phyloP scores from a whole-genome alignment of 345 rosid species.

The Alliaria petiolata region DNA sequence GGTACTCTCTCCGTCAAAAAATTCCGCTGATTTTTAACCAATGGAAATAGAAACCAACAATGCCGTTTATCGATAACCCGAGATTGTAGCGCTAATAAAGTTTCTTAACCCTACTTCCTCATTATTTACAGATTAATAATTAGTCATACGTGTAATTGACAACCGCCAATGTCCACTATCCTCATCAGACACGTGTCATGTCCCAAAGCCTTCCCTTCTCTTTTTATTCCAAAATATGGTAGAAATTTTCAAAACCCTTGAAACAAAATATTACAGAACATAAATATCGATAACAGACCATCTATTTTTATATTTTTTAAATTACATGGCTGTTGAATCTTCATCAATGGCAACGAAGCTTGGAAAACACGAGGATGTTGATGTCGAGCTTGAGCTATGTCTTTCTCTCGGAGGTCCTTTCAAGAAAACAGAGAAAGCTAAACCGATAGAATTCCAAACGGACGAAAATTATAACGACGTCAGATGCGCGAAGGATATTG shows the following conservation, averaged over 20 bases:
- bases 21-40: slow-evolving; percentile 29
- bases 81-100: slow-evolving; percentile 28
- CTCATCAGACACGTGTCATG: slow-evolving; percentile 44
- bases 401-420: slow-evolving; percentile 57
- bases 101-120: slow-evolving; percentile 23
- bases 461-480: neutral
- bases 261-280: neutral
- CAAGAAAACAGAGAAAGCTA: slow-evolving; percentile 29
- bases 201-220: neutral
- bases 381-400: slow-evolving; percentile 56
- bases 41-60: slow-evolving; percentile 4
- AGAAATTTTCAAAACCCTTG: neutral
- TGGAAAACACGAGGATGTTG: slow-evolving; percentile 32
- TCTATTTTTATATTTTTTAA: neutral
- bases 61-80: slow-evolving; percentile 32
- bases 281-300: neutral
- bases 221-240: slow-evolving; percentile 2
- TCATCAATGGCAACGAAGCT: slow-evolving; percentile 26
- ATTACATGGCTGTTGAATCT: slow-evolving; percentile 7
- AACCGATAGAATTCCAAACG: neutral
- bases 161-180: slow-evolving; percentile 18
- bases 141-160: slow-evolving; percentile 38
- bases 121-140: neutral
- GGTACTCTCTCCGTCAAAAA: neutral
- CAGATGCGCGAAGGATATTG: neutral